A percentile compares a stretch with the other conserved stretches of the same genome.
Conservation (phyloP, 192 early-diverging fungal species). For the Umbelopsis isabellina region DNA sequence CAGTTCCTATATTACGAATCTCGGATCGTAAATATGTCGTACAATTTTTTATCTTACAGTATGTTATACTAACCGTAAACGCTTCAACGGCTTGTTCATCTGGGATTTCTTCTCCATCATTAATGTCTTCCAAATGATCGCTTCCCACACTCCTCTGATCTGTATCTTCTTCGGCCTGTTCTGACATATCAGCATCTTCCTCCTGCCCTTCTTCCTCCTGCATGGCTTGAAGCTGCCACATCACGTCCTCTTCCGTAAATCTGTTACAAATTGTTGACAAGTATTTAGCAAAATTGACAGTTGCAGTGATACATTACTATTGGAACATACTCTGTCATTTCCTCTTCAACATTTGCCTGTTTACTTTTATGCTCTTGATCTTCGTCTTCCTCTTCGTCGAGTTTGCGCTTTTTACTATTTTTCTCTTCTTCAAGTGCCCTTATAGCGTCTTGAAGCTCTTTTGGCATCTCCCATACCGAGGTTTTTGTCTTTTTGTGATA, state of each 20-base stretch:
- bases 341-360: constrained; percentile 14
- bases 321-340: constrained; percentile 39
- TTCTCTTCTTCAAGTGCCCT: constrained; percentile 17
- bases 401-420: constrained; percentile 21
- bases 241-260: constrained; percentile 66
- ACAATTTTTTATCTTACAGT: too few species aligned
- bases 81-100: constrained; percentile 43
- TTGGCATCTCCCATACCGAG: constrained; percentile 66
- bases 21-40: too few species aligned
- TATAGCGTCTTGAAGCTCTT: constrained; percentile 37
- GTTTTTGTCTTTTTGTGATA: constrained; percentile 70
- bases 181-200: constrained; percentile 14
- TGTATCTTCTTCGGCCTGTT: constrained; percentile 28
- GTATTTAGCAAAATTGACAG: not conserved
- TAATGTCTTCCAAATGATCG: constrained; percentile 19
- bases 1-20: constrained; percentile 41
- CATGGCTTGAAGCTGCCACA: constrained; percentile 61
- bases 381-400: constrained; percentile 29
- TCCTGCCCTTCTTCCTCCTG: constrained; percentile 35
- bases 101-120: constrained; percentile 23
- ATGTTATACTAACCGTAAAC: constrained; percentile 41
- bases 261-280: constrained; percentile 34
- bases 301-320: not conserved
- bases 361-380: constrained; percentile 15
- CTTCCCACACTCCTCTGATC: constrained; percentile 33